Evolutionary conservation across 345 rosid species (phyloP).

Genomic region (Acer saccharum): DNA sequence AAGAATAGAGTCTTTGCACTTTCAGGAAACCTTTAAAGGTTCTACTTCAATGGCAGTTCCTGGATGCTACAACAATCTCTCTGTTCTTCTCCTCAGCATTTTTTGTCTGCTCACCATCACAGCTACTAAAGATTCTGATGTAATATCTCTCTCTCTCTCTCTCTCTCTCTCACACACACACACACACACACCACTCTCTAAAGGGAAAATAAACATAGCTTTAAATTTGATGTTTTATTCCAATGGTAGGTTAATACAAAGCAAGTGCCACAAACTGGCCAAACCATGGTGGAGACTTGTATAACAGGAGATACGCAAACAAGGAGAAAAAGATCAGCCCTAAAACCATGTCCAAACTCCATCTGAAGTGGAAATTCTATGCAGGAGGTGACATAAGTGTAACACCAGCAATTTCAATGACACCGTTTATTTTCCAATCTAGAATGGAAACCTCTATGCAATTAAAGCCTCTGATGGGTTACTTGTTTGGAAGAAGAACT

Average conservation of each 20-base stretch:
- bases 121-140: too few species aligned
- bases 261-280: not conserved
- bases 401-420: slow-evolving; percentile 30
- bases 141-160: not conserved
- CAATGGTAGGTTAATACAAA: not conserved
- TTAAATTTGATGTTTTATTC: slow-evolving; percentile 1
- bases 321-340: slow-evolving; percentile 25
- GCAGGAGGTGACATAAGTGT: slow-evolving; percentile 27
- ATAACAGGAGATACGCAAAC: slow-evolving; percentile 30
- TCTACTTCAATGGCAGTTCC: too few species aligned
- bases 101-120: too few species aligned
- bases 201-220: not conserved
- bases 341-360: slow-evolving; percentile 7
- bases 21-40: too few species aligned
- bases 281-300: slow-evolving; percentile 33
- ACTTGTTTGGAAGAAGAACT: slow-evolving; percentile 26
- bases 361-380: slow-evolving; percentile 29
- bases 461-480: slow-evolving; percentile 28
- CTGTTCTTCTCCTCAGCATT: too few species aligned
- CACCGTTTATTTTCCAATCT: slow-evolving; percentile 35
- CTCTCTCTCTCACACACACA: not conserved
- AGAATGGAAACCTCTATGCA: slow-evolving; percentile 35
- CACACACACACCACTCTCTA: not conserved
- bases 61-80: too few species aligned
- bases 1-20: too few species aligned